Conservation (phyloP, 352 stramenopile species). For the Phytopythium delawarense region DNA sequence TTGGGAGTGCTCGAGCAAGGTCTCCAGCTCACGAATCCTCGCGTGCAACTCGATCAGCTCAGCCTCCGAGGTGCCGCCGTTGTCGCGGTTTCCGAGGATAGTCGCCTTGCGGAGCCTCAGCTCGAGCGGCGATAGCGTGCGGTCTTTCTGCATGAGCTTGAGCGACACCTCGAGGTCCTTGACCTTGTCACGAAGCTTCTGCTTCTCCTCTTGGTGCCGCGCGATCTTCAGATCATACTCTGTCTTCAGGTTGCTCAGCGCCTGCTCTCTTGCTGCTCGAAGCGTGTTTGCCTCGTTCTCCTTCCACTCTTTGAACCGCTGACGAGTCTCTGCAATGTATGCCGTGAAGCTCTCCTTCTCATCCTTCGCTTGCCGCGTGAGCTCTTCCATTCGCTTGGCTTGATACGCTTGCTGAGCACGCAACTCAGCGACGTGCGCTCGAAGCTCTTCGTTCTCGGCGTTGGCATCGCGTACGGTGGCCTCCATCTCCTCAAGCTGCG, state of each 20-base stretch:
- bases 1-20: constrained; percentile 46
- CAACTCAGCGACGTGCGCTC: constrained; percentile 29
- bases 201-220: constrained; percentile 64
- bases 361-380: constrained; percentile 37
- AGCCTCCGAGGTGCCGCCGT: constrained; percentile 32
- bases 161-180: constrained; percentile 67
- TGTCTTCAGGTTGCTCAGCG: constrained; percentile 38
- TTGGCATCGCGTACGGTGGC: constrained; percentile 20
- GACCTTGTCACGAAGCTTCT: constrained; percentile 69
- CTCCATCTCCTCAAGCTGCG: constrained; percentile 33
- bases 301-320: constrained; percentile 68
- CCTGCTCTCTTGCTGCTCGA: constrained; percentile 37
- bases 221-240: constrained; percentile 70
- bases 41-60: constrained; percentile 54
- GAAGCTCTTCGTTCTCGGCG: constrained; percentile 48
- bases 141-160: constrained; percentile 60
- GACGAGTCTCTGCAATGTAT: constrained; percentile 45
- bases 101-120: constrained; percentile 57
- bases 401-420: constrained; percentile 41
- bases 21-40: constrained; percentile 52
- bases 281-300: constrained; percentile 40
- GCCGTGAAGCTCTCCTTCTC: constrained; percentile 53
- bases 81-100: constrained; percentile 48
- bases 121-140: constrained; percentile 52
- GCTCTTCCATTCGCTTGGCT: constrained; percentile 43